Evolutionary conservation across 2,329 filamentous ascomycete species (phyloP), one percentile per base, ranked within the genome.

Genomic region (Podosphaera leucotricha): DNA sequence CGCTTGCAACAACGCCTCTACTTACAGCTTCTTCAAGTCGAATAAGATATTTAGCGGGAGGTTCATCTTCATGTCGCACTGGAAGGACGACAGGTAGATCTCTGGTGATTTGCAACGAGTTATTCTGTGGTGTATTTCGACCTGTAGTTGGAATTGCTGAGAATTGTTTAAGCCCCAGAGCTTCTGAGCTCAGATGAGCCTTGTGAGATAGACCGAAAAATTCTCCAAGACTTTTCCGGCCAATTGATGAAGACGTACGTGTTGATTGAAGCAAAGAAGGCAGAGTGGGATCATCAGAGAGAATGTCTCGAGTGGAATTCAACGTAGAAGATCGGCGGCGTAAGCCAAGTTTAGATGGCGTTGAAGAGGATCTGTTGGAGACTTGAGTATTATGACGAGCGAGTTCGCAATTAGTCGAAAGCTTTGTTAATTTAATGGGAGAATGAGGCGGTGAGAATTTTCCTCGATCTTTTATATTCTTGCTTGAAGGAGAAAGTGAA

Each of bases 151-250:
- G 72, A 19, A 75, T 70, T 7, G 74, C 76, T n/a, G 77, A 77
- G 13, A 77, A 77, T 55, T 82, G 73, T 15, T 77, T 71, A 21
- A 67, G 70, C 41, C 69, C 68, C 36, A 71, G 64, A 5, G 78
- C 70, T 41, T 92, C 85, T 0, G 81, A 81, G 52, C 83, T 82
- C 54, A 92, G 81, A 41, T 87, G 73, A 47, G 93, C 69, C 49
- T 86, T 74, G 49, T 75, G 71, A 18, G 72, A 67, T 28, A 94
- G 64, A 13, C 75, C 78, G 54, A 98, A 76, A 18, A 95, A 65
- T 52, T 93, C 90, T 44, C 86, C 84, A 53, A 98, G 84, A 60
- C 87, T 95, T 61, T 86, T 90, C 44, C 90, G 73, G 4, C 86
- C 85, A n/a, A 79, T 87, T 0, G 84, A 93, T 1, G 79, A 83